phyloP scores from a whole-genome alignment of 495 filamentous ascomycete species.

The Halenospora varia region DNA sequence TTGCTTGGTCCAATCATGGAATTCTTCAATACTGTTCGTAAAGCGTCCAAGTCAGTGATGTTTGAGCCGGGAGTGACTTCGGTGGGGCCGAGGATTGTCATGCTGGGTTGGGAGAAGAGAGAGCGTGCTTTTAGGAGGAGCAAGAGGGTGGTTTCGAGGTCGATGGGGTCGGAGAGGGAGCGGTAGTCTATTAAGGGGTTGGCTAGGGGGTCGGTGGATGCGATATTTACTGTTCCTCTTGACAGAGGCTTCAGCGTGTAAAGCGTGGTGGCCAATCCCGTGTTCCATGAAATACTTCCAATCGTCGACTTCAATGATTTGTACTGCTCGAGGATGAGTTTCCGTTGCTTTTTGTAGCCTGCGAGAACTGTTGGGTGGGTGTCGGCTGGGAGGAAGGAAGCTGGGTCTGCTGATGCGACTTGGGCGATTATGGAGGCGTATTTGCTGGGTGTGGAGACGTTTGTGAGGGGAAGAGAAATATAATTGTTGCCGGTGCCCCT shows the following conservation, averaged over 20 bases:
- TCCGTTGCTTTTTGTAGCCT: constrained; percentile 25
- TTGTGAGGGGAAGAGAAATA: constrained; percentile 30
- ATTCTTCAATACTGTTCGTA: too few species aligned
- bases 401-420: constrained; percentile 28
- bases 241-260: constrained; percentile 24
- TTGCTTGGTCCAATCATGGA: too few species aligned
- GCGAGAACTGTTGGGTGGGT: constrained; percentile 31
- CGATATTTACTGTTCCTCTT: constrained; percentile 19
- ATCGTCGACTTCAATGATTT: constrained; percentile 3
- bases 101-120: too few species aligned
- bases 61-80: too few species aligned
- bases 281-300: constrained; percentile 17
- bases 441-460: constrained; percentile 26
- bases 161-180: too few species aligned
- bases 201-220: constrained; percentile 20
- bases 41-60: too few species aligned
- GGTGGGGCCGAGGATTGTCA: too few species aligned
- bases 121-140: too few species aligned
- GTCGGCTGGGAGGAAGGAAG: constrained; percentile 31
- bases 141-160: too few species aligned
- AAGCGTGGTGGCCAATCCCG: constrained; percentile 7
- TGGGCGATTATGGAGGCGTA: constrained; percentile 29
- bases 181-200: constrained; percentile 20
- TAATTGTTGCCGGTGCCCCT: constrained; percentile 32
- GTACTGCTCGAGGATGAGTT: constrained; percentile 1